Base-by-base conservation (phyloP, 352 stramenopile genomes). In the Globisporangium heterothallicum region DNA sequence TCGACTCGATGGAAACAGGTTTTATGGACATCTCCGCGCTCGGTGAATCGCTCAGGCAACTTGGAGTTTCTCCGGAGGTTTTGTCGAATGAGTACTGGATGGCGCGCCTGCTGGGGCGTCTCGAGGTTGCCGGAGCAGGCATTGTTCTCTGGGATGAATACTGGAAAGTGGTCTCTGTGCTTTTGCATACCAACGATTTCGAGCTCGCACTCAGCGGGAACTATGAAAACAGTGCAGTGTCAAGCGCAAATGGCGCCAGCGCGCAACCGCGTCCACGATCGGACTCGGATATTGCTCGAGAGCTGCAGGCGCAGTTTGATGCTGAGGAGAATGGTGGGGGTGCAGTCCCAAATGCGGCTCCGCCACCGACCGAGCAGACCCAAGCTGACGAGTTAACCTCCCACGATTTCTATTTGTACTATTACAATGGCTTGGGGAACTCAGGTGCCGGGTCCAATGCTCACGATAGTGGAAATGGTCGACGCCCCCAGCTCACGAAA, bases 71-170 rank as follows among this genome's bases (percentile, higher is more conserved):
- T 3, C 24, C 27, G 1, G 64, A 78, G 7, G 67, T 92, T 35
- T 41, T 84, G 2, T 53, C 53, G 26, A 83, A 80, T 41, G 70
- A 89, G 26, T 86, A 79, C 40, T 70, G 51, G 48, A 86, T 92
- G 78, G 69, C 70, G n/a, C 70, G 78, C 26, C 48, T 89, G 25
- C 58, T 84, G 16, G 56, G 50, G 13, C 67, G 63, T 42, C 53
- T 92, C 2, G 76, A 92, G 61, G 73, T 91, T 14, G 66, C 53
- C 53, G 88, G 87, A 10, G 77, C 83, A 0, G 88, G 88, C 2
- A 97, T 97, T 50, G 78, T 97, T 49, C 61, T 97, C 9, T 97
- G 88, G 91, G 86, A 97, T 45, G 86, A 96, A 51, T 96, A 94
- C 55, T 97, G 91, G 91, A 94, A 89, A 44, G 69, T 78, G 14